Evolutionary conservation across 108 stramenopile species (phyloP).

Genomic region (Discostella pseudostelligera): DNA sequence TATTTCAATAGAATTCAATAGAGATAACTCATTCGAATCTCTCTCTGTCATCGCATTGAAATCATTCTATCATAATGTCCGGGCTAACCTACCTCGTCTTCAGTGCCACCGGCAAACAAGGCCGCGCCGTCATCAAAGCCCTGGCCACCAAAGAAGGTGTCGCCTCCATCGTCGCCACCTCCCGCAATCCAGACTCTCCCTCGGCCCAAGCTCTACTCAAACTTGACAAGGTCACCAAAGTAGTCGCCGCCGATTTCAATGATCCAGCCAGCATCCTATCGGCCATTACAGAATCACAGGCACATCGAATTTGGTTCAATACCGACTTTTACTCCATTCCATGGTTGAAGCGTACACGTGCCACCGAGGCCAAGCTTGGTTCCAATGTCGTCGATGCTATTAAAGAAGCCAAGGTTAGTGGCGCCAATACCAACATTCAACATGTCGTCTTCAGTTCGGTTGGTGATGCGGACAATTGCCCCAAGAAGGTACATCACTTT

Average conservation of each 20-base stretch:
- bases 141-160: constrained; percentile 26
- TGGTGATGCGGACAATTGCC: constrained; percentile 33
- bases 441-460: constrained; percentile 42
- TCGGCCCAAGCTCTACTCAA: constrained; percentile 26
- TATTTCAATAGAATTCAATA: too few species aligned
- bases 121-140: constrained; percentile 34
- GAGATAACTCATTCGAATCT: too few species aligned
- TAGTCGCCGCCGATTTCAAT: constrained; percentile 31
- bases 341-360: constrained; percentile 15
- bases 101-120: constrained; percentile 34
- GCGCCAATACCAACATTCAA: constrained; percentile 10
- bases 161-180: constrained; percentile 23
- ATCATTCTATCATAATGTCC: too few species aligned
- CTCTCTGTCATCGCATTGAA: too few species aligned
- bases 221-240: constrained; percentile 14
- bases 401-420: constrained; percentile 14
- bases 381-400: constrained; percentile 30
- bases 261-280: constrained; percentile 23
- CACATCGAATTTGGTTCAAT: constrained; percentile 38
- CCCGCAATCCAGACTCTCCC: constrained; percentile 29
- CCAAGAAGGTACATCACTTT: constrained; percentile 26
- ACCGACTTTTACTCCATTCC: constrained; percentile 34
- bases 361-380: constrained; percentile 23
- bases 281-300: constrained; percentile 35
- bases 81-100: constrained; percentile 27